Conservation (phyloP, 2,329 filamentous ascomycete species). For the Beauveria rudraprayagi region DNA sequence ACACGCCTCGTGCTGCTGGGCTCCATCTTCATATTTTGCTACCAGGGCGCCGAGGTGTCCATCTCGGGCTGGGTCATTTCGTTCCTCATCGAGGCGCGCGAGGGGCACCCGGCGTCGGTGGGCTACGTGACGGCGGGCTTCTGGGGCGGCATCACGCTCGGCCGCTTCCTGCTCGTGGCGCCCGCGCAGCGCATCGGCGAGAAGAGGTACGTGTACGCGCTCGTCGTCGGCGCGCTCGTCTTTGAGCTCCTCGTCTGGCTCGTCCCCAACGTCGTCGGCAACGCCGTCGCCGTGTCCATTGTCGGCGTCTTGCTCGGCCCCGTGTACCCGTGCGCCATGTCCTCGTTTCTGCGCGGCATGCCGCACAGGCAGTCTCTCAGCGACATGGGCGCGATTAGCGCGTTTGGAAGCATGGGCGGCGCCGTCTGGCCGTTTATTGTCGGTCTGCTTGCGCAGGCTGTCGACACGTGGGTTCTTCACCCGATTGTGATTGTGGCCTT, state of each 20-base stretch:
- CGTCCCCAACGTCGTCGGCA: slow-evolving; percentile 65
- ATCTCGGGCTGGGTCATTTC: slow-evolving; percentile 84
- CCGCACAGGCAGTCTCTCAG: slow-evolving; percentile 52
- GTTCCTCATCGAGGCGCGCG: slow-evolving; percentile 66
- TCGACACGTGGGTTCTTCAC: slow-evolving; percentile 55
- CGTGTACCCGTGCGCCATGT: slow-evolving; percentile 66
- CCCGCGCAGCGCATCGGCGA: slow-evolving; percentile 62
- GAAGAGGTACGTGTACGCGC: slow-evolving; percentile 56
- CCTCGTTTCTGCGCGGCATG: slow-evolving; percentile 54
- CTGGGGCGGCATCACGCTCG: slow-evolving; percentile 67
- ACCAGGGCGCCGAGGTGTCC: slow-evolving; percentile 77
- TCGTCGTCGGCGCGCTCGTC: slow-evolving; percentile 51
- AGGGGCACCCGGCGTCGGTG: slow-evolving; percentile 60
- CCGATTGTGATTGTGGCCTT: slow-evolving; percentile 62
- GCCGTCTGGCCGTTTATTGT: slow-evolving; percentile 60
- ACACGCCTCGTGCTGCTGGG: slow-evolving; percentile 60
- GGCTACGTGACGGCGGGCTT: slow-evolving; percentile 72
- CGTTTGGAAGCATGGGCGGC: slow-evolving; percentile 61
- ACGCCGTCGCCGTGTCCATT: slow-evolving; percentile 59
- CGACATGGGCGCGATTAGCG: slow-evolving; percentile 59
- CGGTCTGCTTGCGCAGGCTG: slow-evolving; percentile 53
- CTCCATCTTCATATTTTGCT: slow-evolving; percentile 75
- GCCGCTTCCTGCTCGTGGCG: slow-evolving; percentile 62
- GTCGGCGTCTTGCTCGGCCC: slow-evolving; percentile 71
- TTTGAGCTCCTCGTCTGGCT: slow-evolving; percentile 75